Percentiles rank a stretch among this genome's conserved stretches.
Evolutionary conservation across 192 early-diverging fungal genomes (phyloP).

Genomic region (Spizellomyces sp.): DNA sequence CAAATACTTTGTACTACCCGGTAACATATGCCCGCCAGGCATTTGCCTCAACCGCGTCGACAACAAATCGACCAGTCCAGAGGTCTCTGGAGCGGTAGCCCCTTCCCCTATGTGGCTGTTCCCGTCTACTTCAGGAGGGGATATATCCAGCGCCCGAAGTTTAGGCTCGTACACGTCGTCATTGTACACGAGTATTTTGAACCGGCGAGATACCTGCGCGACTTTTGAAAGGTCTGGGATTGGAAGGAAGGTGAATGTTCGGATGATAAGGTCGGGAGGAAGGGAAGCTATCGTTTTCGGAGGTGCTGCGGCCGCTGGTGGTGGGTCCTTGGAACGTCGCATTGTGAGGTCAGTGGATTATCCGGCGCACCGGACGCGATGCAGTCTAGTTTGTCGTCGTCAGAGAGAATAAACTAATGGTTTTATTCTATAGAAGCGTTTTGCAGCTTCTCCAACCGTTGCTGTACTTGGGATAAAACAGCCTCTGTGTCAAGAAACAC

Average conservation of each 20-base stretch:
- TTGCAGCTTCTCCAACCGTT: too few species aligned
- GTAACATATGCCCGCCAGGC: conserved; percentile 52
- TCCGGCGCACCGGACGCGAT: too few species aligned
- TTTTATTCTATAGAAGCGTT: too few species aligned
- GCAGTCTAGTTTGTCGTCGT: too few species aligned
- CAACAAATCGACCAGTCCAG: conserved; percentile 30
- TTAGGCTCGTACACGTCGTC: conserved; percentile 77
- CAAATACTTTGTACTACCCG: conserved; percentile 46
- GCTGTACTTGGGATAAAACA: too few species aligned
- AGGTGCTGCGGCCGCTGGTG: neutral
- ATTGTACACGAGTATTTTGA: conserved; percentile 77
- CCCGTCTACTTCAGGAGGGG: conserved; percentile 4
- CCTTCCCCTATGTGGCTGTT: conserved; percentile 2
- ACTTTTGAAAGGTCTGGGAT: conserved; percentile 43
- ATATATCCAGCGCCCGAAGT: conserved; percentile 55
- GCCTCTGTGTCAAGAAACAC: too few species aligned
- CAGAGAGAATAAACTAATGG: too few species aligned
- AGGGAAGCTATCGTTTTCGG: conserved; percentile 50
- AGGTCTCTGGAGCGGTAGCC: conserved; percentile 1
- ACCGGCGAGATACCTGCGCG: conserved; percentile 66
- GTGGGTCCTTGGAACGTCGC: conserved; percentile 2
- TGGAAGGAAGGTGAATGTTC: conserved; percentile 45
- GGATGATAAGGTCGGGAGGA: conserved; percentile 54
- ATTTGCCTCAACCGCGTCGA: conserved; percentile 44
- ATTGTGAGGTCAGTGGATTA: neutral